A percentile compares a stretch with the other conserved stretches of the same genome.
phyloP scores from a whole-genome alignment of 1,139 yeast species.

The Diutina pseudorugosa region DNA sequence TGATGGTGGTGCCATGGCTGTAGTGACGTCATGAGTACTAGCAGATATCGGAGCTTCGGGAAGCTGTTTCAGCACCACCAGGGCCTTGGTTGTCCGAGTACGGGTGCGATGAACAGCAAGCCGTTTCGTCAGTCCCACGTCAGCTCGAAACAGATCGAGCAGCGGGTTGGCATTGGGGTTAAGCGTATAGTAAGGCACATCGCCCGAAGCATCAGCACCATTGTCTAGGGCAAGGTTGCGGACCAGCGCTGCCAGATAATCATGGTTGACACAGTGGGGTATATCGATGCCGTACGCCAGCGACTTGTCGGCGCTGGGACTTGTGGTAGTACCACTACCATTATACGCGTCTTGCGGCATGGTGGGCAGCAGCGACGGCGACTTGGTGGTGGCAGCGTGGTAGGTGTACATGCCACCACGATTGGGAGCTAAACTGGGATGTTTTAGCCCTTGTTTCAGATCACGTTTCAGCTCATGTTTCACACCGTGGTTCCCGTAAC shows the following conservation, averaged over 20 bases:
- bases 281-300: not conserved
- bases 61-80: not conserved
- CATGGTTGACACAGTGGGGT: not conserved
- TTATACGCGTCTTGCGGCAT: not conserved
- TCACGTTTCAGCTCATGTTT: too few species aligned
- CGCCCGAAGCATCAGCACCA: not conserved
- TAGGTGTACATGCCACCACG: not conserved
- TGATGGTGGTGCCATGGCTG: not conserved
- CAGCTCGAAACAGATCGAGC: not conserved
- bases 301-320: not conserved
- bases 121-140: not conserved
- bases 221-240: not conserved
- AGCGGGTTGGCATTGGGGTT: not conserved
- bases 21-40: not conserved
- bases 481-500: too few species aligned
- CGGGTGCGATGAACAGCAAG: not conserved
- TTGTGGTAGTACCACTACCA: too few species aligned
- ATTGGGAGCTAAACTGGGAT: not conserved
- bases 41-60: not conserved
- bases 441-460: too few species aligned
- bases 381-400: not conserved
- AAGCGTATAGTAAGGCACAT: not conserved
- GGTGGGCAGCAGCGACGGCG: not conserved
- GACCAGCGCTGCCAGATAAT: not conserved
- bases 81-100: not conserved